Conservation (phyloP, 148 eudicot genomes). For the Camellia lanceoleosa region DNA sequence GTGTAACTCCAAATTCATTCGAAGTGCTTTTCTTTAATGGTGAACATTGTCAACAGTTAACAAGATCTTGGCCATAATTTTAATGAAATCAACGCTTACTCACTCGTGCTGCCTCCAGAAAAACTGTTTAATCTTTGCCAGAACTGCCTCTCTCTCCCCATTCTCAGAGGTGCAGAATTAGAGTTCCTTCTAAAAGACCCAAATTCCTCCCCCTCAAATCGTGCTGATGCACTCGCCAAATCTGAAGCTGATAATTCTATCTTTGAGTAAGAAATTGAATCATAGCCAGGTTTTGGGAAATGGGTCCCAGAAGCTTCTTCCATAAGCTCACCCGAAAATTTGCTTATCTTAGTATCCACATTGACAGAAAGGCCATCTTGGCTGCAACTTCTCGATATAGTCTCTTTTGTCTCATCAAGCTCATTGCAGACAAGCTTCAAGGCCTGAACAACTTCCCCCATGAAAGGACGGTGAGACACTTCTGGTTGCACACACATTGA, state of each 20-base stretch:
- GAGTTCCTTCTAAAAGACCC: conserved; percentile 41
- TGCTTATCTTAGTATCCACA: conserved; percentile 27
- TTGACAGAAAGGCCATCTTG: conserved; percentile 28
- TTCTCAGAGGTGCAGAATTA: conserved; percentile 65
- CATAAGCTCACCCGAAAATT: conserved; percentile 35
- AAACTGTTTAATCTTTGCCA: conserved; percentile 61
- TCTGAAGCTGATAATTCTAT: conserved; percentile 48
- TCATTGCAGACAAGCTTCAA: conserved; percentile 80
- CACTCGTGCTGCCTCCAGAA: conserved; percentile 60
- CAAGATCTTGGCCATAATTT: conserved; percentile 32
- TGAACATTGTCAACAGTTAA: neutral
- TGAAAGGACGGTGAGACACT: conserved; percentile 87
- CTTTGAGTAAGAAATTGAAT: conserved; percentile 30
- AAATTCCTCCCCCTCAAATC: conserved; percentile 34
- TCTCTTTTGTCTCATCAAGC: conserved; percentile 55
- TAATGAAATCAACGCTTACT: conserved; percentile 39
- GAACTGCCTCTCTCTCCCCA: conserved; percentile 42
- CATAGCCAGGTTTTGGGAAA: conserved; percentile 22
- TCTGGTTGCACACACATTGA: conserved; percentile 98
- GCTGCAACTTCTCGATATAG: conserved; percentile 32
- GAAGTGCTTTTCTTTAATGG: neutral
- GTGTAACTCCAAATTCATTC: neutral
- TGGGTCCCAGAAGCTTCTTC: conserved; percentile 34
- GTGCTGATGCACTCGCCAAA: conserved; percentile 28
- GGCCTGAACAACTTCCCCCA: conserved; percentile 98